Evolutionary conservation across 495 filamentous ascomycete genomes (phyloP).

Genomic region (Neurospora tetraspora): DNA sequence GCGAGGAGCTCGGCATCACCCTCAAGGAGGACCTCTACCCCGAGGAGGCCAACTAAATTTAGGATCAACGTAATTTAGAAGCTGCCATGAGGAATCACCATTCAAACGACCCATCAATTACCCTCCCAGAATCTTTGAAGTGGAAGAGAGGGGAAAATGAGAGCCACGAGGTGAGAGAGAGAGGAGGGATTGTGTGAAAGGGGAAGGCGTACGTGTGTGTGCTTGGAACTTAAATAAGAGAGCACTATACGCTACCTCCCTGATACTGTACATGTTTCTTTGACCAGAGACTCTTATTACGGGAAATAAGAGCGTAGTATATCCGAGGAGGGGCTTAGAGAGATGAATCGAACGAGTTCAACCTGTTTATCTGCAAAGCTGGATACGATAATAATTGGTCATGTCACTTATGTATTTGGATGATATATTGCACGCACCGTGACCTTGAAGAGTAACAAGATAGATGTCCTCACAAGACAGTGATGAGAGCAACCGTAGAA

Average conservation of each 20-base stretch:
- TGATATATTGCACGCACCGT: not conserved
- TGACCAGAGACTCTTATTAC: not conserved
- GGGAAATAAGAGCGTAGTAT: not conserved
- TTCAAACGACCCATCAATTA: constrained; percentile 3
- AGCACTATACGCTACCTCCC: not conserved
- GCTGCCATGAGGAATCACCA: not conserved
- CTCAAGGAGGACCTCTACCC: constrained; percentile 96
- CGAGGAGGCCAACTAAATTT: constrained; percentile 43
- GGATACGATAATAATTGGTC: not conserved
- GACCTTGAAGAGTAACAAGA: not conserved
- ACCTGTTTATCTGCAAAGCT: not conserved
- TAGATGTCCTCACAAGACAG: not conserved
- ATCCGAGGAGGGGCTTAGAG: not conserved
- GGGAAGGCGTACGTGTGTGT: not conserved
- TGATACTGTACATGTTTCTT: not conserved
- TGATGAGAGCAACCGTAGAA: not conserved
- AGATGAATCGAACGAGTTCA: not conserved
- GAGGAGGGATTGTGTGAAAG: not conserved
- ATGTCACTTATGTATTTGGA: not conserved
- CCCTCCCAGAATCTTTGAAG: not conserved
- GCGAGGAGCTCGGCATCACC: constrained; percentile 84
- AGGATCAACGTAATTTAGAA: not conserved
- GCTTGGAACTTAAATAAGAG: not conserved
- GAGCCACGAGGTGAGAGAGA: not conserved
- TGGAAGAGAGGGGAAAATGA: not conserved